A percentile compares a stretch with the other conserved stretches of the same genome.
Conservation (phyloP, 306 rosid genomes). For the Cucurbita maxima region DNA sequence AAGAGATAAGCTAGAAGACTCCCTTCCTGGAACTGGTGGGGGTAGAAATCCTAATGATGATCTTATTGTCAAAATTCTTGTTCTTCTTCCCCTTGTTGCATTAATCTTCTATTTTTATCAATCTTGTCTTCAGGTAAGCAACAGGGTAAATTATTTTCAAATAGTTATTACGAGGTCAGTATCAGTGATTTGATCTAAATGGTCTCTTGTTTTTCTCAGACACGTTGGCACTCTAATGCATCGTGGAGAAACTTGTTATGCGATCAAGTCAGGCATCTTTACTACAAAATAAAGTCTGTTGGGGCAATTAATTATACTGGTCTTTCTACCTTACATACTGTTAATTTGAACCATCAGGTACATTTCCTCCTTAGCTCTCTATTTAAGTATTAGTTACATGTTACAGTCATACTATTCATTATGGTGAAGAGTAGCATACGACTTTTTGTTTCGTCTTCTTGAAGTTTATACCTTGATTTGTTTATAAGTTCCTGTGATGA, state of each 20-base stretch:
- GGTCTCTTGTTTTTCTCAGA: conserved; percentile 26
- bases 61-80: conserved; percentile 64
- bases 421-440: not conserved
- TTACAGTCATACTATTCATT: not conserved
- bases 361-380: conserved; percentile 9
- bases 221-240: conserved; percentile 31
- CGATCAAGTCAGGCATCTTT: conserved; percentile 54
- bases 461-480: conserved; percentile 15
- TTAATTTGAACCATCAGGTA: conserved; percentile 50
- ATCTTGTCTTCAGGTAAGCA: conserved; percentile 50
- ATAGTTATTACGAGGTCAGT: not conserved
- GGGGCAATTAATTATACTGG: conserved; percentile 48
- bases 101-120: conserved; percentile 46
- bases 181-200: conserved; percentile 2
- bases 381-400: not conserved
- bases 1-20: conserved; percentile 58
- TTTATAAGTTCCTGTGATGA: conserved; percentile 20
- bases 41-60: conserved; percentile 72
- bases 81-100: conserved; percentile 56
- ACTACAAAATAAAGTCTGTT: conserved; percentile 52
- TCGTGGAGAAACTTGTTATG: conserved; percentile 50
- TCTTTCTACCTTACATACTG: conserved; percentile 32
- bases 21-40: conserved; percentile 86
- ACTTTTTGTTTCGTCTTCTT: not conserved
- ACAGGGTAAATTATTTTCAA: conserved; percentile 8